Conservation (phyloP, 169 alveolate genomes). For the Eimeria brunetti region DNA sequence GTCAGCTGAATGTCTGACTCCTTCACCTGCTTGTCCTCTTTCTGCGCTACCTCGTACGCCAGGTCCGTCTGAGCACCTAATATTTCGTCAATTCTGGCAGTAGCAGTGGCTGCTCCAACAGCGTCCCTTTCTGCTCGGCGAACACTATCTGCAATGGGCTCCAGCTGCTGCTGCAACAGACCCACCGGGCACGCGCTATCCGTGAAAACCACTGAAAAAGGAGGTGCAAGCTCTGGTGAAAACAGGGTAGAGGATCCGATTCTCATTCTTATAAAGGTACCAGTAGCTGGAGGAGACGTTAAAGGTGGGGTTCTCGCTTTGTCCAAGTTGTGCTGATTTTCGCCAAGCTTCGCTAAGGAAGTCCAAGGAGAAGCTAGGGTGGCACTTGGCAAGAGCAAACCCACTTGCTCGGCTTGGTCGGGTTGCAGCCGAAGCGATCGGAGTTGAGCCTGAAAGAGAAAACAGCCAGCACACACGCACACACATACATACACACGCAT, state of each 20-base stretch:
- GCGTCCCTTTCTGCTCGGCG: slow-evolving; percentile 50
- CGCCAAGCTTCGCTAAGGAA: neutral
- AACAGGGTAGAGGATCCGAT: slow-evolving; percentile 42
- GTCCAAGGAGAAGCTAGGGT: neutral
- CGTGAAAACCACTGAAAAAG: slow-evolving; percentile 50
- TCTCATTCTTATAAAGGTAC: slow-evolving; percentile 53
- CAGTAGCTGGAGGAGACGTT: slow-evolving; percentile 13
- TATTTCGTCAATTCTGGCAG: neutral
- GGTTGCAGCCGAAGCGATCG: slow-evolving; percentile 36
- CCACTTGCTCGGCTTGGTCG: slow-evolving; percentile 47
- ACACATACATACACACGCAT: no score
- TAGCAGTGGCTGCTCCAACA: slow-evolving; percentile 41
- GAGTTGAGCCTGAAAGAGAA: slow-evolving; percentile 13
- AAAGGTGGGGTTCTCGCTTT: neutral
- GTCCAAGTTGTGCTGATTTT: neutral
- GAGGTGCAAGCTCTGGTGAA: slow-evolving; percentile 40
- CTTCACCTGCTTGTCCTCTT: neutral
- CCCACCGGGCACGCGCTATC: slow-evolving; percentile 29
- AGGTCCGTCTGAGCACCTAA: neutral
- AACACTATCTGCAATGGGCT: slow-evolving; percentile 39
- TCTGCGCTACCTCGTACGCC: neutral
- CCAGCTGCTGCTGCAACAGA: slow-evolving; percentile 56
- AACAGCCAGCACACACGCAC: neutral
- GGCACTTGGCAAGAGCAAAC: slow-evolving; percentile 12
- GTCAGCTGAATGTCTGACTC: neutral